phyloP scores from a whole-genome alignment of 2,329 filamentous ascomycete species.

The Colletotrichum sp. region DNA sequence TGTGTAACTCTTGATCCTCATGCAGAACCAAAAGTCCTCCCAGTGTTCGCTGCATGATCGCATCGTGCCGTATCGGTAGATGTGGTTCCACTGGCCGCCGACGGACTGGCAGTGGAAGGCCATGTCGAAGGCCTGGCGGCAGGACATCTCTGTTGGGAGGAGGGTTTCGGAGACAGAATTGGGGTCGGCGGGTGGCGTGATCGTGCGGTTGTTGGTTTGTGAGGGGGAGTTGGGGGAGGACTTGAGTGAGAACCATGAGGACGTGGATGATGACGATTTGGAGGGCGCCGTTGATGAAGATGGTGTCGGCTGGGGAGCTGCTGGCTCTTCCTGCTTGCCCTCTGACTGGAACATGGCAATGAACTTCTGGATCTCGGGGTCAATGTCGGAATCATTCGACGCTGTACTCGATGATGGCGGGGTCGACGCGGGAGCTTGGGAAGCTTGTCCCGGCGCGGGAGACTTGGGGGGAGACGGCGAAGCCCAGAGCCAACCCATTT shows the following conservation, averaged over 20 bases:
- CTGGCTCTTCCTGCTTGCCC: slow-evolving; percentile 27
- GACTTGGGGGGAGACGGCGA: slow-evolving; percentile 38
- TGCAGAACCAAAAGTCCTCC: slow-evolving; percentile 98
- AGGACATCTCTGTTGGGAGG: slow-evolving; percentile 85
- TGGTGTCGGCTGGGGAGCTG: slow-evolving; percentile 22
- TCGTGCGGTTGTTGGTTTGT: slow-evolving; percentile 21
- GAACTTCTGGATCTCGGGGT: slow-evolving; percentile 61
- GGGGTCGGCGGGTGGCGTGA: slow-evolving; percentile 29
- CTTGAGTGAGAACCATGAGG: slow-evolving; percentile 35
- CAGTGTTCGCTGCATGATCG: slow-evolving; percentile 83
- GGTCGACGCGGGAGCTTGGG: slow-evolving; percentile 24
- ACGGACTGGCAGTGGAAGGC: slow-evolving; percentile 94
- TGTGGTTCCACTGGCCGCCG: slow-evolving; percentile 87
- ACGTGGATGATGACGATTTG: slow-evolving; percentile 32
- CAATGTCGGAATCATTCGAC: slow-evolving; percentile 29
- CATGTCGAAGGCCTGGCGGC: slow-evolving; percentile 86
- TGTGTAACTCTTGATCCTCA: slow-evolving; percentile 75
- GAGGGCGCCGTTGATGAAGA: slow-evolving; percentile 21
- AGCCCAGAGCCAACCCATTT: slow-evolving; percentile 70
- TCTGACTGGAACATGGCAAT: slow-evolving; percentile 49
- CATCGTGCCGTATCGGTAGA: slow-evolving; percentile 85
- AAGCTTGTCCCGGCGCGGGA: slow-evolving; percentile 25
- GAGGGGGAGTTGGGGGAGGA: slow-evolving; percentile 26
- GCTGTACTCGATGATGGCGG: slow-evolving; percentile 19
- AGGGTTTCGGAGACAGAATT: slow-evolving; percentile 68